Percentiles rank a stretch among this genome's conserved stretches.
phyloP scores from a whole-genome alignment of 257 asterid genomes.

The Penstemon eatonii region DNA sequence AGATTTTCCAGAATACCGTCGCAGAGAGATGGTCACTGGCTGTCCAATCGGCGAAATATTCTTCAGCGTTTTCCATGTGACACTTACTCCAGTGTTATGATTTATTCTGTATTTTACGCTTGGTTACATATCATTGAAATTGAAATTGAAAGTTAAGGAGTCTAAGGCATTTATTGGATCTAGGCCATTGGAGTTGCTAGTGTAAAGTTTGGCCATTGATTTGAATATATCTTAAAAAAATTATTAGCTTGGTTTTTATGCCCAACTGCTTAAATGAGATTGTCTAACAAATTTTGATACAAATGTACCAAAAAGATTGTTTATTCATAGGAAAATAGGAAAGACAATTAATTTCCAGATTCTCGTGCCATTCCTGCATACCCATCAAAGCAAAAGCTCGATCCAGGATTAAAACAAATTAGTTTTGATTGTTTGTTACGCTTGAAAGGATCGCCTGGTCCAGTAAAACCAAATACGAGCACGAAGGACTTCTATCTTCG shows the following conservation, averaged over 20 bases:
- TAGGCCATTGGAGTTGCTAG: no score
- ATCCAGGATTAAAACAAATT: slow-evolving; percentile 72
- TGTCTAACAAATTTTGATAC: slow-evolving; percentile 22
- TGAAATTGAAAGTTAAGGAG: no score
- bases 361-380: slow-evolving; percentile 76
- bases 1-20: no score
- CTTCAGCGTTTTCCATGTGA: no score
- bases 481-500: slow-evolving; percentile 42
- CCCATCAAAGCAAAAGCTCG: slow-evolving; percentile 71
- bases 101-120: no score
- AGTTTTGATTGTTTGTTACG: slow-evolving; percentile 65
- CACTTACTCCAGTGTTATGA: no score
- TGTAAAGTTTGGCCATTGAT: no score
- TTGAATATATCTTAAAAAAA: no score
- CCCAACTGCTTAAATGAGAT: slow-evolving; percentile 23
- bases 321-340: slow-evolving; percentile 69
- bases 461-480: slow-evolving; percentile 55
- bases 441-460: slow-evolving; percentile 60
- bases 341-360: slow-evolving; percentile 48
- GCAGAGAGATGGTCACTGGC: no score
- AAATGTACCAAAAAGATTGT: slow-evolving; percentile 47
- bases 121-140: no score
- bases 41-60: no score
- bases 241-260: slow-evolving; percentile 12
- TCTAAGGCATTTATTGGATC: no score